These are phyloP conservation scores for Pythium dissotocum DNA, from an alignment of 352 stramenopile species.

Conservation along the genomic window DNA sequence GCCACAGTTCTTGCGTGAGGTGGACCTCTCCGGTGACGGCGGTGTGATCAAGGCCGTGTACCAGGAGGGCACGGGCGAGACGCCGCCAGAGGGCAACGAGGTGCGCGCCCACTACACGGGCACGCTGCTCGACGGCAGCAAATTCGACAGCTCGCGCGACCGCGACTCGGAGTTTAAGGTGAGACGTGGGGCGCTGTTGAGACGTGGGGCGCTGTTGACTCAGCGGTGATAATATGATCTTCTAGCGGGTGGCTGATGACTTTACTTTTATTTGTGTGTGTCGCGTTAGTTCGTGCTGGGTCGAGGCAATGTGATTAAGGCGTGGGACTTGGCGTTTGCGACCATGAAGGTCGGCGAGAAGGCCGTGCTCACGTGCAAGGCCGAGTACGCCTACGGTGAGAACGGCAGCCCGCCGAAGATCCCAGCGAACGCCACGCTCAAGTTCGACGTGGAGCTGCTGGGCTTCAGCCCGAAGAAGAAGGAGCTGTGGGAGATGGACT, in stretches of 20 bases:
- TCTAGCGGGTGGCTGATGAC: neutral
- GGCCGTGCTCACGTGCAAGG: constrained; percentile 90
- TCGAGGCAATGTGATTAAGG: constrained; percentile 90
- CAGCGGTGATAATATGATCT: neutral
- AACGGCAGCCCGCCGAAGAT: constrained; percentile 93
- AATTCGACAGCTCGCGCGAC: constrained; percentile 95
- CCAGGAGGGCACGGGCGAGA: constrained; percentile 84
- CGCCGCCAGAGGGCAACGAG: constrained; percentile 75
- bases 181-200: neutral
- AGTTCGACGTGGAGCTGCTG: constrained; percentile 97
- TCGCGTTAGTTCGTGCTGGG: constrained; percentile 71
- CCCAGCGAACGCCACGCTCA: constrained; percentile 90
- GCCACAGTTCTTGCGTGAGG: constrained; percentile 27
- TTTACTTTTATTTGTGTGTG: neutral
- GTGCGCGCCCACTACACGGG: constrained; percentile 95
- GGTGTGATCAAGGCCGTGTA: constrained; percentile 93
- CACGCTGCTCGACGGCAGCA: constrained; percentile 92
- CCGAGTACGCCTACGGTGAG: constrained; percentile 94
- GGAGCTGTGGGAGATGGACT: constrained; percentile 92
- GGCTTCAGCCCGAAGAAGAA: constrained; percentile 95
- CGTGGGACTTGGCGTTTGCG: constrained; percentile 86
- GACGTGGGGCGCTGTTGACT: neutral
- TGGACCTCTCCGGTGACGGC: constrained; percentile 87
- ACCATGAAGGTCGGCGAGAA: constrained; percentile 97
- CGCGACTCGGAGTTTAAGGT: constrained; percentile 85